Evolutionary conservation across 345 rosid genomes (phyloP), one percentile per base, ranked within the genome.

Genomic region (Passiflora organensis): DNA sequence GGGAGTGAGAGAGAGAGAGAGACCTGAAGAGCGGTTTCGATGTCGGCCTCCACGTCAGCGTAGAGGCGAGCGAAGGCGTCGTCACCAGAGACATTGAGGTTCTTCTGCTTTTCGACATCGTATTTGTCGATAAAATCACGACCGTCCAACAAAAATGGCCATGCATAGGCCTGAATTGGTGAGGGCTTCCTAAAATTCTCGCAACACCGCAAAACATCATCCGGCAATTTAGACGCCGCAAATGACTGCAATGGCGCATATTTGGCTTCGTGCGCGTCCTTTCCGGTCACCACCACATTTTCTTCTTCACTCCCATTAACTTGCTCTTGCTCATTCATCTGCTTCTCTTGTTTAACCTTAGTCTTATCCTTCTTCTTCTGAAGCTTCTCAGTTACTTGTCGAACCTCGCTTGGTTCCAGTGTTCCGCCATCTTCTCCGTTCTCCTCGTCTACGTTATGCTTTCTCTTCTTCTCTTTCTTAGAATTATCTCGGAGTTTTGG

Each of bases 51-150:
- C 43, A 89, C 73, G 65, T 57, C 71, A 13, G 78, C 77, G 68
- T 83, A 89, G 43, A 75, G 72, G 38, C 91, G 82, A 60, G 89
- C 95, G 28, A 89, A 89, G 19, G 95, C 87, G 71, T 89, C 97
- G 44, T 84, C 89, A 22, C 95, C 95, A 76, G 83, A 55, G 84
- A 84, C 69, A 55, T 84, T 86, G 64, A 71, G 65, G 20, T 86
- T 91, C 41, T 78, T 77, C 74, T 84, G 91, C 77, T 82, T 89
- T 15, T 80, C 91, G 72, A 89, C 67, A 64, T 89, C 93, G 84
- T 86, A 89, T 62, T 76, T 86, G 65, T 89, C 97, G 5, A 93
- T 83, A 60, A 93, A 82, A 75, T 93, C 97, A 62, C 99, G 96
- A 8, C 85, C 91, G 44, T 83, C 76, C 65, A 93, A 69, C 76